phyloP scores from a whole-genome alignment of 164 flowering plant genomes.

The Chimonanthus praecox region DNA sequence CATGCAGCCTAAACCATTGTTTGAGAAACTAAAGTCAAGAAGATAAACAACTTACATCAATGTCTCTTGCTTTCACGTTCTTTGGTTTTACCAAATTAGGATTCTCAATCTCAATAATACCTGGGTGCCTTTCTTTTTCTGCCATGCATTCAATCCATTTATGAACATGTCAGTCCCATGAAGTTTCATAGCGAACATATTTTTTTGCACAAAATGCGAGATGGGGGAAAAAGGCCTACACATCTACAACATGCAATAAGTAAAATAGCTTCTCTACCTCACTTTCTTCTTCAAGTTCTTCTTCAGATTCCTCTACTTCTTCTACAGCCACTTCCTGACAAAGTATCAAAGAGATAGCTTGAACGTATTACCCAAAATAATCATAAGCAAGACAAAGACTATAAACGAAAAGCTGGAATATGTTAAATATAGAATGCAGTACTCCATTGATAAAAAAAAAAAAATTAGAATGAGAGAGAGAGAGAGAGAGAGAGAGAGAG shows the following conservation, averaged over 20 bases:
- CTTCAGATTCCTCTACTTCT: slow-evolving; percentile 38
- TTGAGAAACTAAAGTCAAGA: not conserved
- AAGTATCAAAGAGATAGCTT: not conserved
- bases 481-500: too few species aligned
- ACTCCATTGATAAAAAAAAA: too few species aligned
- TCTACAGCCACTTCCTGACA: slow-evolving; percentile 32
- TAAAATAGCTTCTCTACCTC: slow-evolving; percentile 27
- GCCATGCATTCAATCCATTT: slow-evolving; percentile 13
- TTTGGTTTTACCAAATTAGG: slow-evolving; percentile 76
- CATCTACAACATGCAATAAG: not conserved
- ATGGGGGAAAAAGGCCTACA: not conserved
- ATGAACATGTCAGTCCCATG: not conserved
- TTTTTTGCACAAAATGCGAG: not conserved
- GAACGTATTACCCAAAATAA: not conserved
- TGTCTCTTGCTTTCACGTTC: slow-evolving; percentile 72
- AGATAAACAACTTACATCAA: slow-evolving; percentile 47
- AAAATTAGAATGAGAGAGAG: too few species aligned
- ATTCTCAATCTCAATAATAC: slow-evolving; percentile 75
- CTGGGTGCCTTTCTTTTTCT: slow-evolving; percentile 71
- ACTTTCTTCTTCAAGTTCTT: slow-evolving; percentile 52
- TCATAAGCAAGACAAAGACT: too few species aligned
- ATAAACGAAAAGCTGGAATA: too few species aligned
- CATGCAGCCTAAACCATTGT: too few species aligned
- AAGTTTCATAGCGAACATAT: too few species aligned
- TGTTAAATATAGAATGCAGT: too few species aligned